phyloP scores from a whole-genome alignment of 805 yeast genomes.

The Zygotorulaspora florentina region DNA sequence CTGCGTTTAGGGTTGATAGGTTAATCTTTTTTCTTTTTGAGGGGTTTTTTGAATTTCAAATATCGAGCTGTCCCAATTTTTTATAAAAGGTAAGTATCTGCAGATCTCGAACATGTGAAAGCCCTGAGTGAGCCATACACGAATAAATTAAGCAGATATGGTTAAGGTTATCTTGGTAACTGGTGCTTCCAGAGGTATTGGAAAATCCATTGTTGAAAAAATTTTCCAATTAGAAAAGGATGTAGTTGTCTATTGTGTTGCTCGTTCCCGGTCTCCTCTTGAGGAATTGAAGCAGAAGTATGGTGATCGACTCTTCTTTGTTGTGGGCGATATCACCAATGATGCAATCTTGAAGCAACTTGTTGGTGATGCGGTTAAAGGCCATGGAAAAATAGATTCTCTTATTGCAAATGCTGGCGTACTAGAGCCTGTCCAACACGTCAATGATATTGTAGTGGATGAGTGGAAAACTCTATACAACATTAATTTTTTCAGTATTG shows the following conservation, averaged over 20 bases:
- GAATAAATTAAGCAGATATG: slow-evolving; percentile 16
- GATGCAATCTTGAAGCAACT: slow-evolving; percentile 31
- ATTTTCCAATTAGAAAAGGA: slow-evolving; percentile 37
- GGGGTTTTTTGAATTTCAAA: too few species aligned
- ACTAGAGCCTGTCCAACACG: slow-evolving; percentile 68
- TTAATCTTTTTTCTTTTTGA: too few species aligned
- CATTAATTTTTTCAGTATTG: slow-evolving; percentile 72
- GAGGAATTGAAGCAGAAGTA: slow-evolving; percentile 40
- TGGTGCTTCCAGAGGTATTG: slow-evolving; percentile 75
- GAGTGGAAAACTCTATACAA: slow-evolving; percentile 66
- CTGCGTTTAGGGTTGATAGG: too few species aligned
- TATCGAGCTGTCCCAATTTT: too few species aligned
- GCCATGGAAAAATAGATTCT: slow-evolving; percentile 58
- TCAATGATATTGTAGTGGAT: slow-evolving; percentile 39
- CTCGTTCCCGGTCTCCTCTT: slow-evolving; percentile 56
- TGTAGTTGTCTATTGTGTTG: slow-evolving; percentile 58
- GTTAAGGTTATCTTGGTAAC: slow-evolving; percentile 45
- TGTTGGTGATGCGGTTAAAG: slow-evolving; percentile 42
- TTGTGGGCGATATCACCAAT: slow-evolving; percentile 60
- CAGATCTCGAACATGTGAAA: too few species aligned
- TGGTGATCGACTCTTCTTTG: slow-evolving; percentile 49
- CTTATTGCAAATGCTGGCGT: slow-evolving; percentile 79
- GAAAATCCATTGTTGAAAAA: slow-evolving; percentile 63
- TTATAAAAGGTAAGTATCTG: too few species aligned
- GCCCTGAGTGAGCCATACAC: too few species aligned